These are phyloP conservation scores for Exophiala xenobiotica DNA, from an alignment of 2,329 filamentous ascomycete genomes.

Conservation along the genomic window DNA sequence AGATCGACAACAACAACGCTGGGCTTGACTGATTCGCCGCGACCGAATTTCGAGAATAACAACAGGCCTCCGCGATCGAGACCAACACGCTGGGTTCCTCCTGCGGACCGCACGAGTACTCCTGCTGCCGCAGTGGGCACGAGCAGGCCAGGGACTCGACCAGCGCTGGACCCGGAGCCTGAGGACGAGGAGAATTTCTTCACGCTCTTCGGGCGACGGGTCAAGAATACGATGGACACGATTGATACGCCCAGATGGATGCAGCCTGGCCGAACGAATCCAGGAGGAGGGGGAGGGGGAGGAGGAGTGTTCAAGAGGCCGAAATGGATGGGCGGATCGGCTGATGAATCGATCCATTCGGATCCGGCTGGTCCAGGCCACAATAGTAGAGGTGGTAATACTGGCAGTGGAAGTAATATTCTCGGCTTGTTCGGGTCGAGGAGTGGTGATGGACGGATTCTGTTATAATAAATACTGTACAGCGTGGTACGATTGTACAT, in stretches of 20 bases:
- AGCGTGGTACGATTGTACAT: not conserved
- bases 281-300: slow-evolving; percentile 54
- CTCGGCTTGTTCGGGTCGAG: slow-evolving; percentile 20
- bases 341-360: slow-evolving; percentile 1
- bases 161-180: slow-evolving; percentile 55
- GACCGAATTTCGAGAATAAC: slow-evolving; percentile 33
- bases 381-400: not conserved
- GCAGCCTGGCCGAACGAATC: slow-evolving; percentile 37
- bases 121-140: slow-evolving; percentile 2
- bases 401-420: slow-evolving; percentile 9
- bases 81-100: slow-evolving; percentile 38
- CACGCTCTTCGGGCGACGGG: slow-evolving; percentile 74
- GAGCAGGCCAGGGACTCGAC: too few relatives aligned
- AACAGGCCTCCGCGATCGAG: slow-evolving; percentile 30
- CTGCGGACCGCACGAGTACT: slow-evolving; percentile 29
- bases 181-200: slow-evolving; percentile 84
- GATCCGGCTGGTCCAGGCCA: not conserved
- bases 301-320: slow-evolving; percentile 65
- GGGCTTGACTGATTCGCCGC: slow-evolving; percentile 35
- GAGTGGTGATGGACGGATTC: slow-evolving; percentile 19
- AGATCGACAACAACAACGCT: slow-evolving; percentile 56
- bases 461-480: slow-evolving; percentile 10
- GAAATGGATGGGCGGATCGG: slow-evolving; percentile 70
- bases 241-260: slow-evolving; percentile 81
- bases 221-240: slow-evolving; percentile 89